Conservation (phyloP, 2,329 filamentous ascomycete genomes). For the Rosellinia necatrix region DNA sequence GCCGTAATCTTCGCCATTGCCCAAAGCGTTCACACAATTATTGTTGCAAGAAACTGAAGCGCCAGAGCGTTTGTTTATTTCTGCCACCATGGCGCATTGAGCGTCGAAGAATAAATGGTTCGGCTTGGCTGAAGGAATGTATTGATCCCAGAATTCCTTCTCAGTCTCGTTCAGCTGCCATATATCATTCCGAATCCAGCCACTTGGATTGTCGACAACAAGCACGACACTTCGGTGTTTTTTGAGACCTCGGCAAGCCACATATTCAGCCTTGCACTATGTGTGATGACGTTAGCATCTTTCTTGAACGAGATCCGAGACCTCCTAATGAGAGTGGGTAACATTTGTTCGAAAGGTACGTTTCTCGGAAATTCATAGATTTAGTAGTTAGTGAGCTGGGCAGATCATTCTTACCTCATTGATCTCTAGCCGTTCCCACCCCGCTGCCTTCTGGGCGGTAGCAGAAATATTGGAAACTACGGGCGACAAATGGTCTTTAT, state of each 20-base stretch:
- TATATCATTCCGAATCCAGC: not conserved
- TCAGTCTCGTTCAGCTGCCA: slow-evolving; percentile 25
- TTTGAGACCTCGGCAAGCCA: not conserved
- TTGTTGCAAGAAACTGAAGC: not conserved
- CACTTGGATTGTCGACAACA: not conserved
- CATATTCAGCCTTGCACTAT: not conserved
- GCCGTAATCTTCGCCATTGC: not conserved
- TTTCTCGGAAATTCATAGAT: not conserved
- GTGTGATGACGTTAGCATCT: not conserved
- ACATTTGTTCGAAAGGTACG: not conserved
- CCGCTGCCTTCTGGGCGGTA: not conserved
- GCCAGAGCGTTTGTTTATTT: not conserved
- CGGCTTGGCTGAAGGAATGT: slow-evolving; percentile 25
- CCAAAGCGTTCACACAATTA: not conserved
- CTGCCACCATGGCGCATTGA: slow-evolving; percentile 22
- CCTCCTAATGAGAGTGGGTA: too few species aligned
- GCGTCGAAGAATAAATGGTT: slow-evolving; percentile 31
- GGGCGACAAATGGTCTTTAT: not conserved
- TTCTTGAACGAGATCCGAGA: not conserved
- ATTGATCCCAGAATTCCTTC: slow-evolving; percentile 25
- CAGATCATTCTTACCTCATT: not conserved
- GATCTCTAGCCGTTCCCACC: not conserved
- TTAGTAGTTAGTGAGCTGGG: not conserved
- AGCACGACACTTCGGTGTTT: not conserved
- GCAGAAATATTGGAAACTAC: not conserved